These are phyloP conservation scores for Neonectria ditissima DNA, from an alignment of 2,329 filamentous ascomycete species.

Conservation along the genomic window DNA sequence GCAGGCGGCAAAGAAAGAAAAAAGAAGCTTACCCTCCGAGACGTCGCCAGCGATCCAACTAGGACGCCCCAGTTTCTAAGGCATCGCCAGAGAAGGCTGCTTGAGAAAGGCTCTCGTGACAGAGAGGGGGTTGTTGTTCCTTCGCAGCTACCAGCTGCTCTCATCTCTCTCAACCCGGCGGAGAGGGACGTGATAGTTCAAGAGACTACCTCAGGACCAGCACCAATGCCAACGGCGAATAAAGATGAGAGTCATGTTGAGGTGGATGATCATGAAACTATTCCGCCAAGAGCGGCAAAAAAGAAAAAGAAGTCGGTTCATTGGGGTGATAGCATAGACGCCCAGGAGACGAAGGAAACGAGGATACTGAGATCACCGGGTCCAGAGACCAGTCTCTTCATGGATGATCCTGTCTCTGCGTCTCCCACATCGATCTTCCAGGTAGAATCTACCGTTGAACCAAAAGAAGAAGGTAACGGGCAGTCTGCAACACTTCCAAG, in stretches of 20 bases:
- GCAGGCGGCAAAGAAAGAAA: slow-evolving; percentile 55
- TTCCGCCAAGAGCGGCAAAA: slow-evolving; percentile 22
- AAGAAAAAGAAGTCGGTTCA: slow-evolving; percentile 45
- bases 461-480: slow-evolving; percentile 4
- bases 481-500: not conserved
- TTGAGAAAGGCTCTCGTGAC: slow-evolving; percentile 57
- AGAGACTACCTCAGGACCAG: not conserved
- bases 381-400: slow-evolving; percentile 40
- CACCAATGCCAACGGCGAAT: slow-evolving; percentile 1
- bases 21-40: slow-evolving; percentile 50
- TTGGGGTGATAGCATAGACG: slow-evolving; percentile 36
- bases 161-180: slow-evolving; percentile 48
- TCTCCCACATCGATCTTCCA: not conserved
- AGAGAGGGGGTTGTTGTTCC: slow-evolving; percentile 56
- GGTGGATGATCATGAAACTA: not conserved
- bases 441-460: not conserved
- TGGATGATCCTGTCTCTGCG: slow-evolving; percentile 22
- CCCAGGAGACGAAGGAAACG: slow-evolving; percentile 25
- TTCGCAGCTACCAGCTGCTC: slow-evolving; percentile 47
- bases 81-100: slow-evolving; percentile 51
- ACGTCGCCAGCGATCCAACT: slow-evolving; percentile 55
- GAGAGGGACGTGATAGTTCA: slow-evolving; percentile 14
- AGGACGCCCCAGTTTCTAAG: slow-evolving; percentile 57
- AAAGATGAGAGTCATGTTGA: slow-evolving; percentile 20
- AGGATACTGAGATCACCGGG: slow-evolving; percentile 16